phyloP scores from a whole-genome alignment of 2,329 filamentous ascomycete species.

The Fusarium buxicola region DNA sequence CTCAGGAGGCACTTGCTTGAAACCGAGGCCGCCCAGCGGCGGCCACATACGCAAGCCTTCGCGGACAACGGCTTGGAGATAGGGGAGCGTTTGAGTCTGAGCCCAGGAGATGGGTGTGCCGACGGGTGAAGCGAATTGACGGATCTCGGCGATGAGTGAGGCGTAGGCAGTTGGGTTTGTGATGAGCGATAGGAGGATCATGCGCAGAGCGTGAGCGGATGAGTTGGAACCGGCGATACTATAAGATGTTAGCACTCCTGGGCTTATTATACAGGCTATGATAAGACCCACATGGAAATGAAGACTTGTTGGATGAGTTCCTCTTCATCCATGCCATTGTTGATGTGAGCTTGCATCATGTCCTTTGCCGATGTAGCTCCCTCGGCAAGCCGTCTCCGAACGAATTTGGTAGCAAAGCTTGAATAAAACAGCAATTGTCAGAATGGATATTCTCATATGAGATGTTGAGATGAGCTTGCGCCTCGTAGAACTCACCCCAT shows the following conservation, averaged over 20 bases:
- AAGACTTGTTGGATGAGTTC: constrained; percentile 55
- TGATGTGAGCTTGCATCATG: constrained; percentile 56
- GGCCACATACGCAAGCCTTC: constrained; percentile 68
- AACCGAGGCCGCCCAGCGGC: constrained; percentile 64
- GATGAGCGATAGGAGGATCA: constrained; percentile 63
- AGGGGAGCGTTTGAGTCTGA: constrained; percentile 61
- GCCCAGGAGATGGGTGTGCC: constrained; percentile 56
- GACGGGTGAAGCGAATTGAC: constrained; percentile 52
- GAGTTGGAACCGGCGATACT: constrained; percentile 72
- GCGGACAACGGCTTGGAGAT: constrained; percentile 68
- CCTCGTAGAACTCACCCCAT: constrained; percentile 48
- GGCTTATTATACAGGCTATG: accelerated
- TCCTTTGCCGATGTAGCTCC: constrained; percentile 45
- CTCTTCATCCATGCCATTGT: constrained; percentile 50
- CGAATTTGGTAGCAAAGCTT: constrained; percentile 37
- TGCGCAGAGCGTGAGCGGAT: constrained; percentile 65
- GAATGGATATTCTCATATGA: not conserved
- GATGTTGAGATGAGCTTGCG: accelerated
- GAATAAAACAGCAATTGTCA: not conserved
- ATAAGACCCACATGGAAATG: constrained; percentile 51
- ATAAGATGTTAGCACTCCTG: not conserved
- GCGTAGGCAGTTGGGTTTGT: constrained; percentile 58
- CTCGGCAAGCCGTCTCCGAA: constrained; percentile 37
- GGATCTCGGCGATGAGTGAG: constrained; percentile 58
- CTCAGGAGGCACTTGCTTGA: constrained; percentile 63